Evolutionary conservation across 2,329 filamentous ascomycete species (phyloP), one percentile per base, ranked within the genome.

Genomic region (Penicillium sp.): DNA sequence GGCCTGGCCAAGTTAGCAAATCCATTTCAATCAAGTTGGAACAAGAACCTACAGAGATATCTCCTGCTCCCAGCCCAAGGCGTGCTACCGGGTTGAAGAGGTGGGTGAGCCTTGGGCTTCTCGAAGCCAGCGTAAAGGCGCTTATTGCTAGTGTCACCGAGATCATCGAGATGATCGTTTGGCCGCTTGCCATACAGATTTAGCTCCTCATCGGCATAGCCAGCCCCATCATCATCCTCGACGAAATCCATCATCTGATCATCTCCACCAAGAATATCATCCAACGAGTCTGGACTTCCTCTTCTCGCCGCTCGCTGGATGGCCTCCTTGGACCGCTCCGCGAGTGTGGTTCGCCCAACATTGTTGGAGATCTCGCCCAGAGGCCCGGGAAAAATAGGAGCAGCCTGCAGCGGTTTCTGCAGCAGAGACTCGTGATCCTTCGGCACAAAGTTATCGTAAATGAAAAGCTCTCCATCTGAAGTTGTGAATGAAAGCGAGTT

Each of bases 61-160:
- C 93, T 91, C 62, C 94, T 84, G 73, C 96, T 94, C 1, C 94
- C 94, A 61, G 91, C 86, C 95, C 94, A 99, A 0, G 93, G 93
- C 0, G 94, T 99, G 54, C 92, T 93, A 1, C 94, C 93, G 0
- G 93, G 91, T 73, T 99, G 95, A 73, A 99, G 96, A 2, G 93
- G 79, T 53, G 89, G 86, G 67, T 99, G 95, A 37, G 89, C 84
- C 66, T 86, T 83, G 1, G 92, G 88, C 62, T 84, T 76, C 74
- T 83, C 82, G 46, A 75, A 63, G 29, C 75, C 73, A 35, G 77
- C 76, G 37, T 78, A 74, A 42, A 79, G 75, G 55, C 84, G 80
- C 69, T 89, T 88, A 21, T 73, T 71, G 21, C 75, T 71, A 50
- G 75, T 72, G 25, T 76, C 79, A 58, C 79, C 76, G 13, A 75